Evolutionary conservation across 2,329 filamentous ascomycete species (phyloP), one percentile per base, ranked within the genome.

Genomic region (Phialophora macrospora): DNA sequence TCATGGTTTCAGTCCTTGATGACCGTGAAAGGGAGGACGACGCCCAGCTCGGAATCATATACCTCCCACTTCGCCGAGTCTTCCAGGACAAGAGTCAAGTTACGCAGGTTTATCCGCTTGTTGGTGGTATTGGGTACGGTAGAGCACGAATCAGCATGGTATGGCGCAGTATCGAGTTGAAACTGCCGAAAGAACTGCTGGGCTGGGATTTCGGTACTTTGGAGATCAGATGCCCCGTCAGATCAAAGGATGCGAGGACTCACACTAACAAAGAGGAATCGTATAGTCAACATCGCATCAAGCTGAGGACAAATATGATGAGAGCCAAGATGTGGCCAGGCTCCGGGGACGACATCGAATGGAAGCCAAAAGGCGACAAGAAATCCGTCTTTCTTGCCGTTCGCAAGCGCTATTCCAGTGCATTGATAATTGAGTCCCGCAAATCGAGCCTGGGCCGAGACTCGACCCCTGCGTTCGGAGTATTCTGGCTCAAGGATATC

Each of bases 121-220:
- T 86, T 5, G 90, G 90, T 2, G 90, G 90, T 0, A 84, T 92
- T n/a, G 90, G 90, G 2, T 90, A 87, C 70, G 90, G 90, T 1
- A 83, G 88, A 49, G 83, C 85, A 46, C 82, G 90, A 11, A 82
- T 93, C 63, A 91, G 88, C 17, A 82, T 92, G 80, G 87, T 92
- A 2, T 92, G 90, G 83, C 84, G 90, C 52, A 90, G 88, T 63
- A 82, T 92, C 2, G 83, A 88, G 64, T 76, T 90, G 1, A 83
- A 89, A 70, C 77, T 87, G 1, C 87, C 87, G 1, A 79, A 76
- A 5, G 81, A 85, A 58, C 75, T 88, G 34, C 77, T 86, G 0
- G 90, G 90, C 1, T 92, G 89, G 88, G 87, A 90, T 26, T 89
- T 87, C 63, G 90, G 90, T 4, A 92, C 90, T 0, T 73, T 92